Percentiles rank a stretch among this genome's conserved stretches.
Evolutionary conservation across 805 yeast genomes (phyloP).

Genomic region (Zygosaccharomyces siamensis): DNA sequence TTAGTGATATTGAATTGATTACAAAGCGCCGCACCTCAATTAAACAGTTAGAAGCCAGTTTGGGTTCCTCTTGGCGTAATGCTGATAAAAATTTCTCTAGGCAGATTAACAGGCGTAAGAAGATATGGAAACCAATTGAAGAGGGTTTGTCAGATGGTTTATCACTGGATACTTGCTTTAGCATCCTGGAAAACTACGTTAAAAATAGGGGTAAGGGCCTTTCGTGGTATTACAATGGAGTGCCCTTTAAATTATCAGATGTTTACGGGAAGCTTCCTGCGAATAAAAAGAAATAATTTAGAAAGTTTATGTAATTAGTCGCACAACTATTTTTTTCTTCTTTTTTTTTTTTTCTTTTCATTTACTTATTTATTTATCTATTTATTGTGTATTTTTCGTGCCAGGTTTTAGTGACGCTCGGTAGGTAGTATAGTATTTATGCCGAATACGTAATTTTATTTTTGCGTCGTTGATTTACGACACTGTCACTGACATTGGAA

Average conservation of each 20-base stretch:
- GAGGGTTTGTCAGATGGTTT: conserved; percentile 26
- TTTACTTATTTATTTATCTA: not conserved
- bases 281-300: not conserved
- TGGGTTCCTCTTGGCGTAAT: conserved; percentile 31
- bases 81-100: conserved; percentile 31
- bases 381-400: not conserved
- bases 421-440: not conserved
- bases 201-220: conserved; percentile 24
- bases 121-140: conserved; percentile 31
- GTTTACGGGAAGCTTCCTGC: conserved; percentile 7
- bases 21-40: conserved; percentile 25
- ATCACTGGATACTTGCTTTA: conserved; percentile 21
- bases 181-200: conserved; percentile 22
- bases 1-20: conserved; percentile 14
- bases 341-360: not conserved
- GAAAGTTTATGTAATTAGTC: not conserved
- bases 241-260: conserved; percentile 25
- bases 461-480: conserved; percentile 5
- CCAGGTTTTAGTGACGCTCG: conserved; percentile 5
- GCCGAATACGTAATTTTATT: not conserved
- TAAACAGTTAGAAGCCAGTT: conserved; percentile 22
- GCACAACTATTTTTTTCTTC: not conserved
- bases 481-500: not conserved
- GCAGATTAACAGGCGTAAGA: conserved; percentile 32
- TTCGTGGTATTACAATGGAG: conserved; percentile 31